These are phyloP conservation scores for Pterocarpus santalinus DNA, from an alignment of 306 rosid species.

Conservation along the genomic window DNA sequence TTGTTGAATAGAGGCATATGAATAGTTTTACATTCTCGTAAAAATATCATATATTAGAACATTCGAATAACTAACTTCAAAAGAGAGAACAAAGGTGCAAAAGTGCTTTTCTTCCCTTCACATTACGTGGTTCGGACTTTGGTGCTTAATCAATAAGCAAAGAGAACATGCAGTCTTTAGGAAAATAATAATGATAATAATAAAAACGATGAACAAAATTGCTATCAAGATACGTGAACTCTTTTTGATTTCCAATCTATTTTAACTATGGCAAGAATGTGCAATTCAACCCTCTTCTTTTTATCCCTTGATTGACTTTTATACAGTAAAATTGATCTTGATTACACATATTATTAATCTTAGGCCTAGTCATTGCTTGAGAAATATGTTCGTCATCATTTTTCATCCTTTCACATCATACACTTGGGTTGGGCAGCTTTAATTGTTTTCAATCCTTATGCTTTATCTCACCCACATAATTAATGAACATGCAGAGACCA, in stretches of 20 bases:
- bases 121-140: not conserved
- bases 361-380: no score
- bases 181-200: no score
- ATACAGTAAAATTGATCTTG: no score
- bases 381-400: not conserved
- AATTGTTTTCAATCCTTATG: not conserved
- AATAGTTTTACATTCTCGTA: no score
- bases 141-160: conserved; percentile 38
- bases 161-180: not conserved
- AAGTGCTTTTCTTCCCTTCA: no score
- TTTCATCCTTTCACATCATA: not conserved
- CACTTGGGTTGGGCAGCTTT: not conserved
- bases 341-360: no score
- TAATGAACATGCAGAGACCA: not conserved
- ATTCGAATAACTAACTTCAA: no score
- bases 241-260: not conserved
- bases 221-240: not conserved
- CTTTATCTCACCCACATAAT: not conserved
- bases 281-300: no score
- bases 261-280: not conserved
- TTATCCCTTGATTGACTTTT: no score
- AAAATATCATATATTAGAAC: no score
- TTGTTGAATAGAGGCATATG: not conserved
- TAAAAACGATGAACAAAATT: not conserved
- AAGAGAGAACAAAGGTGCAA: no score